A percentile compares a stretch with the other conserved stretches of the same genome.
Evolutionary conservation across 495 filamentous ascomycete genomes (phyloP).

Genomic region (Neurospora tetraspora): DNA sequence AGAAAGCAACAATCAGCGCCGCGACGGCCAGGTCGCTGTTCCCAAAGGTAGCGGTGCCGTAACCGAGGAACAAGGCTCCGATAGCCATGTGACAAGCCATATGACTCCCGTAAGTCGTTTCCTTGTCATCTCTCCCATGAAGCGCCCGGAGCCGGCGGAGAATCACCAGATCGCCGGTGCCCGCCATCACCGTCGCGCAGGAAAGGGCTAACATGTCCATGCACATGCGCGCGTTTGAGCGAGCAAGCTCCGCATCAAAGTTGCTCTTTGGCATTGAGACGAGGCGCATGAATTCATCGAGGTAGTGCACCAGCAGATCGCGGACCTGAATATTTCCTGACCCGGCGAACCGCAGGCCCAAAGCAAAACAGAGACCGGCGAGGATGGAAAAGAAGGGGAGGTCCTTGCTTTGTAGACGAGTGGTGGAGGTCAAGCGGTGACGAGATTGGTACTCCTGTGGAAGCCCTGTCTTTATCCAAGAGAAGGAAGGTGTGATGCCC

Average conservation of each 20-base stretch:
- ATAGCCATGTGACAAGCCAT: conserved; percentile 87
- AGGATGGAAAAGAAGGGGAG: conserved; percentile 90
- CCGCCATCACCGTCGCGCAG: conserved; percentile 85
- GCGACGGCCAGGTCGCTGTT: conserved; percentile 83
- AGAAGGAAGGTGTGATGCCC: conserved; percentile 54
- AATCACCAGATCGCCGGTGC: conserved; percentile 81
- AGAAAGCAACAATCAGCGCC: conserved; percentile 81
- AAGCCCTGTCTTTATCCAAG: conserved; percentile 67
- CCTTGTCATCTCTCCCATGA: conserved; percentile 76
- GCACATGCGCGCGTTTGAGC: conserved; percentile 77
- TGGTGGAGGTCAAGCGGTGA: conserved; percentile 41
- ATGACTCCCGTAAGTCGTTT: conserved; percentile 87
- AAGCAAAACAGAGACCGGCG: conserved; percentile 74
- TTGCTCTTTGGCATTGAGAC: conserved; percentile 53
- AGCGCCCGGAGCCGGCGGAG: conserved; percentile 81
- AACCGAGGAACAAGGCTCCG: conserved; percentile 82
- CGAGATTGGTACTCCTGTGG: conserved; percentile 54
- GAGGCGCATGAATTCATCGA: conserved; percentile 79
- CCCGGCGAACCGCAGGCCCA: conserved; percentile 83
- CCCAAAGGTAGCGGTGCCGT: conserved; percentile 83
- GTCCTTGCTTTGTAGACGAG: conserved; percentile 57
- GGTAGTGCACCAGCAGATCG: conserved; percentile 72
- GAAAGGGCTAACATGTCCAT: conserved; percentile 77
- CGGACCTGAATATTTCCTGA: conserved; percentile 60
- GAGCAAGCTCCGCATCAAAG: conserved; percentile 74